Conservation (phyloP, 257 asterid species). For the Henckelia pumila region DNA sequence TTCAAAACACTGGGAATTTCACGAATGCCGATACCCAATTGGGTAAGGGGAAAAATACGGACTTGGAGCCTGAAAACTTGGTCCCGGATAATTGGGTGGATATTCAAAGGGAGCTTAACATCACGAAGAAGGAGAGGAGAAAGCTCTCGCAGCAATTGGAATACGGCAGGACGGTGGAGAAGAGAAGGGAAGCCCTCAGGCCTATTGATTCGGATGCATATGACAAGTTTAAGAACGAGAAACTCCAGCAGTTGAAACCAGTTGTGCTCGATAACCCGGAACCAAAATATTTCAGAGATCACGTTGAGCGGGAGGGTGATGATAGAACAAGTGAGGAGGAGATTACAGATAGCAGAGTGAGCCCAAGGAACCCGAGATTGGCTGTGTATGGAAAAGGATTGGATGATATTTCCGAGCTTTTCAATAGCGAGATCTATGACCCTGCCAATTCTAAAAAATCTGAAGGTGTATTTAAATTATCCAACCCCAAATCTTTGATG, state of each 20-base stretch:
- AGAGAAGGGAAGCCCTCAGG: conserved; percentile 49
- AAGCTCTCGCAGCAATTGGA: conserved; percentile 57
- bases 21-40: not conserved
- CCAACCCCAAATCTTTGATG: not conserved
- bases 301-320: conserved; percentile 19
- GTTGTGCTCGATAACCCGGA: conserved; percentile 66
- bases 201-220: conserved; percentile 51
- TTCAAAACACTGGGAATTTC: conserved; percentile 24
- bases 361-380: conserved; percentile 82
- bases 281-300: conserved; percentile 23
- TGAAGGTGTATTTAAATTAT: conserved; percentile 40
- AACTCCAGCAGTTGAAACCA: conserved; percentile 65
- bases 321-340: conserved; percentile 30
- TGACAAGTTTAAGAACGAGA: conserved; percentile 49
- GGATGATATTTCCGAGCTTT: conserved; percentile 71
- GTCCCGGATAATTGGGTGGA: conserved; percentile 85
- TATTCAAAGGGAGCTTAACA: conserved; percentile 58
- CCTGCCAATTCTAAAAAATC: conserved; percentile 39
- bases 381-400: conserved; percentile 85
- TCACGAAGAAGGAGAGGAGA: conserved; percentile 86
- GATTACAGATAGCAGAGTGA: conserved; percentile 45
- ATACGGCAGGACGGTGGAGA: conserved; percentile 64
- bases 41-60: conserved; percentile 16
- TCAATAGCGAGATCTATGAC: conserved; percentile 58
- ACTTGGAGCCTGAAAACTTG: conserved; percentile 56